Conservation (phyloP, 805 yeast species). For the Candida fluviatilis region DNA sequence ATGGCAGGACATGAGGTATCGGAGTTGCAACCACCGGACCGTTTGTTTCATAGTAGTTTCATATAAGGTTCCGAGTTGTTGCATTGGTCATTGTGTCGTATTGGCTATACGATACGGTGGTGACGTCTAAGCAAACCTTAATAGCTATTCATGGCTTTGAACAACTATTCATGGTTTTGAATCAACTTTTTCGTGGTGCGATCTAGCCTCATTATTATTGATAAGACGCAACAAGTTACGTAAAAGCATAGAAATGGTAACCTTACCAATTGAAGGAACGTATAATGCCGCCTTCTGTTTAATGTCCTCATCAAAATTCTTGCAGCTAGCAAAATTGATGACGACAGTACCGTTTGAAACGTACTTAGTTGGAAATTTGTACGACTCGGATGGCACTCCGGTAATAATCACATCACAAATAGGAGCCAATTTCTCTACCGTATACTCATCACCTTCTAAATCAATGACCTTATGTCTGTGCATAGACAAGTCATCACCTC, state of each 20-base stretch:
- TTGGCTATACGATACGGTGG: no score
- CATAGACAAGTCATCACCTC: slow-evolving; percentile 86
- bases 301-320: slow-evolving; percentile 80
- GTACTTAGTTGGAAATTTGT: slow-evolving; percentile 81
- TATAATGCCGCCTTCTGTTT: slow-evolving; percentile 85
- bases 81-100: no score
- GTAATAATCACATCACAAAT: slow-evolving; percentile 90
- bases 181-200: background rate
- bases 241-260: slow-evolving; percentile 90
- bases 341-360: slow-evolving; percentile 87
- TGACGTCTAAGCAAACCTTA: no score
- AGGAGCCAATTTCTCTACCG: slow-evolving; percentile 62
- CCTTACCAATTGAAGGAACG: slow-evolving; percentile 95
- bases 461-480: slow-evolving; percentile 73
- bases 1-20: no score
- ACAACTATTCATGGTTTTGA: no score
- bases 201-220: slow-evolving; percentile 49
- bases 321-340: slow-evolving; percentile 83
- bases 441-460: slow-evolving; percentile 43
- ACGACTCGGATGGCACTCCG: slow-evolving; percentile 83
- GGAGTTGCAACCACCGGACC: no score
- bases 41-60: no score
- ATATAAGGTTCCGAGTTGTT: no score
- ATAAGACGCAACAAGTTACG: slow-evolving; percentile 82
- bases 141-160: no score